Base-by-base conservation (phyloP, 2,329 filamentous ascomycete species). In the Diaporthe sp. region DNA sequence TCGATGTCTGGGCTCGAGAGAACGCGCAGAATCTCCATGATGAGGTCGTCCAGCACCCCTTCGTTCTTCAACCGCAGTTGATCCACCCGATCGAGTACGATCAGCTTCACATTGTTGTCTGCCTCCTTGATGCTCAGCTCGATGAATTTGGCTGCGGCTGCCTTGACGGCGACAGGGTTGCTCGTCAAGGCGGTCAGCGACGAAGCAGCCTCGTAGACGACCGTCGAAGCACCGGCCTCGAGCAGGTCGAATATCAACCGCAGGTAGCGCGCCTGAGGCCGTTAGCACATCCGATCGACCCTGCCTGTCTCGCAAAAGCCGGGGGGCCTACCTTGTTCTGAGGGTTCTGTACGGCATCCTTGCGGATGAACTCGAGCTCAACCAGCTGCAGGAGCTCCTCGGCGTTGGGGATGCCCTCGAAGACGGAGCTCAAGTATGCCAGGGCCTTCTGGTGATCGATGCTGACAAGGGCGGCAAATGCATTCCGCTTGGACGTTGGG, bases 71-170 rank as follows among this genome's bases (percentile, higher is more conserved):
- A 92, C 80, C 96, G 91, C 77, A 98, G 85, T 81, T 96, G 93
- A 81, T 98, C 94, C 51, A 99, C 97, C 61, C 96, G 94, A 82
- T 98, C 97, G 58, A 99, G 89, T 28, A 99, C 97, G 80, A 99
- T 99, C 61, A 99, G 92, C 87, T 99, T 99, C 78, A 99, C 97
- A 82, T 99, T 99, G 88, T 99, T 99, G 84, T 99, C 97, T 0
- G 97, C 93, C 85, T 98, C 97, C 86, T 98, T 98, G 83, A 99
- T 98, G 83, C 94, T 95, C 12, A 99, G 89, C 85, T 99, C 97
- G 78, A 98, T 98, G 83, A 99, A 97, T 83, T 99, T 99, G 80
- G 92, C 91, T 20, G 97, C 97, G 13, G 97, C 97, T 37, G 97
- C 97, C 87, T 98, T 99, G 76, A 99, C 96, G 25, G 97, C 97